A percentile compares a stretch with the other conserved stretches of the same genome.
phyloP scores from a whole-genome alignment of 2,329 filamentous ascomycete species.

The Lasiodiplodia sp. region DNA sequence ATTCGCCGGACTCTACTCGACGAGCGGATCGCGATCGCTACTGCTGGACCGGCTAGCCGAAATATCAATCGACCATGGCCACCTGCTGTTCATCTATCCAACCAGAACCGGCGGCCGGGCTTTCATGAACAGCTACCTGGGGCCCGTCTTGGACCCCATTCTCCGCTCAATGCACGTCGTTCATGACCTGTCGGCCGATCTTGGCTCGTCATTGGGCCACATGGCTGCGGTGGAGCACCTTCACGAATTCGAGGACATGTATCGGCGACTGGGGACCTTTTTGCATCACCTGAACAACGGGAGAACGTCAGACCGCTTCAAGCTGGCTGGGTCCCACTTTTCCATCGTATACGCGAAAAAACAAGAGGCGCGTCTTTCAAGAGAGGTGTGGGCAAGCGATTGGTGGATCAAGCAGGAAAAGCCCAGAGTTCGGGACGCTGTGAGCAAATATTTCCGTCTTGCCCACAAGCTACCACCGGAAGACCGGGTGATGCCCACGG shows the following conservation, averaged over 20 bases:
- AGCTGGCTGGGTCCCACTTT: slow-evolving; percentile 44
- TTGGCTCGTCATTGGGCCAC: slow-evolving; percentile 61
- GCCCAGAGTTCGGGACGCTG: slow-evolving; percentile 61
- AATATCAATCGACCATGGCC: slow-evolving; percentile 63
- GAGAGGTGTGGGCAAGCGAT: slow-evolving; percentile 63
- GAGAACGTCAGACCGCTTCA: slow-evolving; percentile 36
- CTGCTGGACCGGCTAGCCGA: slow-evolving; percentile 68
- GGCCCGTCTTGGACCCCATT: slow-evolving; percentile 67
- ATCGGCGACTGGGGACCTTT: slow-evolving; percentile 41
- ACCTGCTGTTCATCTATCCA: slow-evolving; percentile 69
- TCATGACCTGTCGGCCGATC: slow-evolving; percentile 64
- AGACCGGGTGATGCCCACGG: slow-evolving; percentile 59
- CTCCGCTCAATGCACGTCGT: slow-evolving; percentile 66
- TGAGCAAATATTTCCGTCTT: slow-evolving; percentile 54
- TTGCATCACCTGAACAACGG: slow-evolving; percentile 41
- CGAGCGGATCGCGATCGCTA: slow-evolving; percentile 60
- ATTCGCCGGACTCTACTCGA: slow-evolving; percentile 64
- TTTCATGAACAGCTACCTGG: slow-evolving; percentile 66
- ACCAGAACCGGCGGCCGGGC: slow-evolving; percentile 64
- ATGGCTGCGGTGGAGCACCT: slow-evolving; percentile 62
- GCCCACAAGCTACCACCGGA: slow-evolving; percentile 50
- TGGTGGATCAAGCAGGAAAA: slow-evolving; percentile 73
- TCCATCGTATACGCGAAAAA: slow-evolving; percentile 60
- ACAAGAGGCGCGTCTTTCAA: slow-evolving; percentile 58
- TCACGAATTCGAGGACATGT: slow-evolving; percentile 61